Conservation (phyloP, 73 alveolate genomes). For the Breviolum minutum region DNA sequence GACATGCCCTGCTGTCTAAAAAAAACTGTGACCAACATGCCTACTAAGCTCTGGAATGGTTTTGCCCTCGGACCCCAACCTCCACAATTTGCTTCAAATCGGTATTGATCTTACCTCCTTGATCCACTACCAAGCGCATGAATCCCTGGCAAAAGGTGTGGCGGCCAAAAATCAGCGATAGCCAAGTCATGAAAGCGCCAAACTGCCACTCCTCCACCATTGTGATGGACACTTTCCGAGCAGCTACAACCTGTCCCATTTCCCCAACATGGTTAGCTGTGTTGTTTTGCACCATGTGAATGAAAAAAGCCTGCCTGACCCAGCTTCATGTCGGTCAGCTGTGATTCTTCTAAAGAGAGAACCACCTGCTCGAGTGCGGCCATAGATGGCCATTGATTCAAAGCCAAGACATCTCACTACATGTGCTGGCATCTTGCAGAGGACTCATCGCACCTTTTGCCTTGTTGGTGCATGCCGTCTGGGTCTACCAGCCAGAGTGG, state of each 20-base stretch:
- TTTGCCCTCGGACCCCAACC: background rate
- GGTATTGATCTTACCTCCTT: background rate
- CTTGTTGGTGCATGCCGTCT: too few relatives aligned
- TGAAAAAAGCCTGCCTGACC: background rate
- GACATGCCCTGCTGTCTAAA: too few relatives aligned
- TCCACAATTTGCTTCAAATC: background rate
- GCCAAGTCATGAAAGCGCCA: too few relatives aligned
- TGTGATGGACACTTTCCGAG: slow-evolving; percentile 1
- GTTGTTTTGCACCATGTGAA: too few relatives aligned
- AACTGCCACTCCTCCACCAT: slow-evolving; percentile 87
- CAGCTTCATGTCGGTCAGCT: background rate
- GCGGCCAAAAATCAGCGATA: background rate
- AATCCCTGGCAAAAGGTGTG: slow-evolving; percentile 8
- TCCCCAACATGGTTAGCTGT: background rate
- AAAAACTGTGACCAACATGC: too few relatives aligned
- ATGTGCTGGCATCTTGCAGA: too few relatives aligned
- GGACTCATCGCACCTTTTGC: too few relatives aligned
- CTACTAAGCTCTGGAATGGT: too few relatives aligned
- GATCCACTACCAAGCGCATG: slow-evolving; percentile 27
- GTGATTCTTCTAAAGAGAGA: slow-evolving; percentile 29
- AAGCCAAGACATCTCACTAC: too few relatives aligned
- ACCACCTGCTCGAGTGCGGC: slow-evolving; percentile 5
- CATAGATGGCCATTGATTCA: background rate
- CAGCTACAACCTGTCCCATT: slow-evolving; percentile 29
- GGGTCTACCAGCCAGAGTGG: too few relatives aligned